Evolutionary conservation across 2,329 filamentous ascomycete species (phyloP).

Genomic region (Didymella pomorum): DNA sequence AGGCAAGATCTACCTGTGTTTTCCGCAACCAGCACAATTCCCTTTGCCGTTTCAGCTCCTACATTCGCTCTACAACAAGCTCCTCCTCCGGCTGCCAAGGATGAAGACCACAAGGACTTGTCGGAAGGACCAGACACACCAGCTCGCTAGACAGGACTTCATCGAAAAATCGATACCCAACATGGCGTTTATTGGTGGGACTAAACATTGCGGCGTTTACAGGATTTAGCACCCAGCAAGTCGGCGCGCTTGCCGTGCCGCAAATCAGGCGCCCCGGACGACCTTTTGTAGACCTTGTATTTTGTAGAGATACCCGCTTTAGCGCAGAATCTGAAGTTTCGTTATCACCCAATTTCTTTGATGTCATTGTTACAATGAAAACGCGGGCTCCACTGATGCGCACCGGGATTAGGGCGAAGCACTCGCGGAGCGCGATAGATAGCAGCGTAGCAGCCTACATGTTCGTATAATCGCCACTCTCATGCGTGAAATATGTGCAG

Average conservation of each 20-base stretch:
- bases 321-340: slow-evolving; percentile 4
- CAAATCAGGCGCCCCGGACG: neutral
- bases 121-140: slow-evolving; percentile 59
- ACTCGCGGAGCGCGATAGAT: neutral
- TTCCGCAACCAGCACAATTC: slow-evolving; percentile 51
- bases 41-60: slow-evolving; percentile 36
- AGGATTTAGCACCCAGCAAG: neutral
- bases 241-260: slow-evolving; percentile 5
- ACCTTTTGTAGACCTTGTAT: neutral
- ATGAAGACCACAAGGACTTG: slow-evolving; percentile 38
- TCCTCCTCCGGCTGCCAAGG: slow-evolving; percentile 9
- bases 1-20: slow-evolving; percentile 59
- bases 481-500: slow-evolving; percentile 10
- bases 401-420: neutral
- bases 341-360: neutral
- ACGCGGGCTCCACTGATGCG: neutral
- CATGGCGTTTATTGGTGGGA: slow-evolving; percentile 15
- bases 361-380: neutral
- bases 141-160: slow-evolving; percentile 18
- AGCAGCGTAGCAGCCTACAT: neutral
- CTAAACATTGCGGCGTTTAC: slow-evolving; percentile 9
- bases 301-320: slow-evolving; percentile 23
- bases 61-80: slow-evolving; percentile 1
- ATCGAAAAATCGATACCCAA: slow-evolving; percentile 4
- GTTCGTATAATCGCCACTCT: slow-evolving; percentile 16